These are phyloP conservation scores for Tricholoma bakamatsutake DNA, from an alignment of 768 basidiomycete species.

Conservation along the genomic window DNA sequence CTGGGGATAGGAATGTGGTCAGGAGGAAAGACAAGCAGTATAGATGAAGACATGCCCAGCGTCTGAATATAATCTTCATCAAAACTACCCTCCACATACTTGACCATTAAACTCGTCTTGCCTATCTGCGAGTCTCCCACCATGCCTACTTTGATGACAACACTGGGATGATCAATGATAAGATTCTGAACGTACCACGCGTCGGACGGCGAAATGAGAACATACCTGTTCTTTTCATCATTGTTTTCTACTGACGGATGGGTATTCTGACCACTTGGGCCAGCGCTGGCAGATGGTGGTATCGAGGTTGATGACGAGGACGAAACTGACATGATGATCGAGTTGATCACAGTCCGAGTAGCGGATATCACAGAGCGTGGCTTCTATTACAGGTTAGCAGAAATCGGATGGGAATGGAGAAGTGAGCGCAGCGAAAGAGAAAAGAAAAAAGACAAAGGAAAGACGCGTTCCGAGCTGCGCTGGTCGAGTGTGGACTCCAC, in stretches of 20 bases:
- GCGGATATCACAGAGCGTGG: slow-evolving; percentile 13
- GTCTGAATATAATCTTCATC: slow-evolving; percentile 99
- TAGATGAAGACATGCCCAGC: slow-evolving; percentile 57
- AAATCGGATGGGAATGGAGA: slow-evolving; percentile 14
- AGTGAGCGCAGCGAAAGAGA: slow-evolving; percentile 13
- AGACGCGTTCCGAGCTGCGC: slow-evolving; percentile 30
- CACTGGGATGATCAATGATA: slow-evolving; percentile 36
- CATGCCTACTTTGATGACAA: slow-evolving; percentile 99
- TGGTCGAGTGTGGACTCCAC: slow-evolving; percentile 23
- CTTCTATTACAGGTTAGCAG: slow-evolving; percentile 13
- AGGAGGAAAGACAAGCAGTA: slow-evolving; percentile 3
- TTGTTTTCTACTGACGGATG: slow-evolving; percentile 49
- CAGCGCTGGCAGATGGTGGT: slow-evolving; percentile 35
- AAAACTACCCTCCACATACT: slow-evolving; percentile 98
- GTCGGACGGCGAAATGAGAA: slow-evolving; percentile 3
- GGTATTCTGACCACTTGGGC: slow-evolving; percentile 48
- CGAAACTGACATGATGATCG: slow-evolving; percentile 42
- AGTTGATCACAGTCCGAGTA: slow-evolving; percentile 11
- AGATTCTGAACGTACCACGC: not conserved
- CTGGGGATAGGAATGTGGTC: slow-evolving; percentile 24
- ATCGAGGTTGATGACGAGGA: slow-evolving; percentile 44
- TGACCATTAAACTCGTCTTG: slow-evolving; percentile 99
- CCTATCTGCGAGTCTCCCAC: slow-evolving; percentile 99
- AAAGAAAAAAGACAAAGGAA: slow-evolving; percentile 32
- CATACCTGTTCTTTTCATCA: slow-evolving; percentile 71